Evolutionary conservation across 139 green algal genomes (phyloP).

Genomic region (Spirogloea muscicola): DNA sequence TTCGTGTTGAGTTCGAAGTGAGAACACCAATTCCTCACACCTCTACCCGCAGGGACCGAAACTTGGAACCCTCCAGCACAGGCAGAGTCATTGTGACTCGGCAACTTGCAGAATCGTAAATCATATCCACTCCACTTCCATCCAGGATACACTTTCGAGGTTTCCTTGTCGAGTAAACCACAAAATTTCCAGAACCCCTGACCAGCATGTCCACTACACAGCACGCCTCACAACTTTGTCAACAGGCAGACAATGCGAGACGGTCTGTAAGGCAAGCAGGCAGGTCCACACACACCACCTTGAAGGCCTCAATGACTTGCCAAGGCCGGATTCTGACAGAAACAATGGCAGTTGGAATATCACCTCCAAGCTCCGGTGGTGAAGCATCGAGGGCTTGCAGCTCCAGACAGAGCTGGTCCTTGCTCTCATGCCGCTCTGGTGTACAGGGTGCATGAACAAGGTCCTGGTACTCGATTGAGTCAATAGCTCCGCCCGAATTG

Average conservation of each 20-base stretch:
- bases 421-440: background rate
- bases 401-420: background rate
- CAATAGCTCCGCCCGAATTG: constrained; percentile 37
- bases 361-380: background rate
- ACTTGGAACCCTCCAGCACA: no score
- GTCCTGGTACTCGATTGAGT: constrained; percentile 10
- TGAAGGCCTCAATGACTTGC: background rate
- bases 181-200: constrained; percentile 17
- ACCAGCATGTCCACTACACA: background rate
- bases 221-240: background rate
- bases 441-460: no score
- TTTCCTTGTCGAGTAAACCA: background rate
- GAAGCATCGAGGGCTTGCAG: background rate
- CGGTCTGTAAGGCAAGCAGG: no score
- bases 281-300: background rate
- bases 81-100: no score
- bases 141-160: constrained; percentile 6
- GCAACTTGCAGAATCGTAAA: constrained; percentile 5
- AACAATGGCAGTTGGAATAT: background rate
- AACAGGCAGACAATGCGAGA: background rate
- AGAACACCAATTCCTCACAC: no score
- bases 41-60: no score
- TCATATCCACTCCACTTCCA: background rate
- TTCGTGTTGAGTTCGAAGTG: no score
- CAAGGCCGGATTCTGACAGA: background rate